Conservation (phyloP, 2,329 filamentous ascomycete genomes). For the Mollisiaceae sp. region DNA sequence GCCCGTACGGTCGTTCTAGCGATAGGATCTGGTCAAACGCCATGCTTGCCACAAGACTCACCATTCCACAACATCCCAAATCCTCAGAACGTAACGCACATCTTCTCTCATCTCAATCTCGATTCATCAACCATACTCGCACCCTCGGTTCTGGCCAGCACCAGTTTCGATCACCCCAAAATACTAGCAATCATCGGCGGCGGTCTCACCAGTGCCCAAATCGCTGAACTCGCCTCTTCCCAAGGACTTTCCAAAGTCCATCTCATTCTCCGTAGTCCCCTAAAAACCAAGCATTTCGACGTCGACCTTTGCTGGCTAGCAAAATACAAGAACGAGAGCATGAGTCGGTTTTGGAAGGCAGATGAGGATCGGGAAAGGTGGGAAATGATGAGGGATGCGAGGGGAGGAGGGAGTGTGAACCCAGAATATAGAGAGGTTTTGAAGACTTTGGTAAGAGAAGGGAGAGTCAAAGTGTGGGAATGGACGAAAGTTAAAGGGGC, state of each 20-base stretch:
- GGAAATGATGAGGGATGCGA: slow-evolving; percentile 67
- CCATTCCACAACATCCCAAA: slow-evolving; percentile 43
- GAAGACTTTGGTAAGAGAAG: slow-evolving; percentile 18
- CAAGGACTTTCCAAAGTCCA: slow-evolving; percentile 70
- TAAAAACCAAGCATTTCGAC: slow-evolving; percentile 76
- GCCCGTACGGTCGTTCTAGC: slow-evolving; percentile 71
- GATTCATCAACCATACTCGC: slow-evolving; percentile 26
- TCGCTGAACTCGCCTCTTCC: slow-evolving; percentile 69
- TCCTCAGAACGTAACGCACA: slow-evolving; percentile 30
- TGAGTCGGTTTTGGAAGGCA: slow-evolving; percentile 78
- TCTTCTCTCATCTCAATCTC: slow-evolving; percentile 21
- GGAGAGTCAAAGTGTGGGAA: slow-evolving; percentile 27
- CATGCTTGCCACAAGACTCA: slow-evolving; percentile 46
- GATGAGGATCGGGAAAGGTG: slow-evolving; percentile 73
- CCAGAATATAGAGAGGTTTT: slow-evolving; percentile 39
- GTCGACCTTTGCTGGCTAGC: slow-evolving; percentile 79
- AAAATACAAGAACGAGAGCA: slow-evolving; percentile 79
- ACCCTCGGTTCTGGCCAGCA: slow-evolving; percentile 45
- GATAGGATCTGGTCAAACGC: slow-evolving; percentile 69
- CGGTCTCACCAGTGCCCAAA: slow-evolving; percentile 76
- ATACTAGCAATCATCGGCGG: slow-evolving; percentile 75
- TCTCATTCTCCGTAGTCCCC: slow-evolving; percentile 67
- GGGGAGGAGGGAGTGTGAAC: slow-evolving; percentile 82
- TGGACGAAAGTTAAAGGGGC: slow-evolving; percentile 51
- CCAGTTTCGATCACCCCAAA: slow-evolving; percentile 60